Conservation (phyloP, 495 filamentous ascomycete species). For the Penicillium crystallinum region DNA sequence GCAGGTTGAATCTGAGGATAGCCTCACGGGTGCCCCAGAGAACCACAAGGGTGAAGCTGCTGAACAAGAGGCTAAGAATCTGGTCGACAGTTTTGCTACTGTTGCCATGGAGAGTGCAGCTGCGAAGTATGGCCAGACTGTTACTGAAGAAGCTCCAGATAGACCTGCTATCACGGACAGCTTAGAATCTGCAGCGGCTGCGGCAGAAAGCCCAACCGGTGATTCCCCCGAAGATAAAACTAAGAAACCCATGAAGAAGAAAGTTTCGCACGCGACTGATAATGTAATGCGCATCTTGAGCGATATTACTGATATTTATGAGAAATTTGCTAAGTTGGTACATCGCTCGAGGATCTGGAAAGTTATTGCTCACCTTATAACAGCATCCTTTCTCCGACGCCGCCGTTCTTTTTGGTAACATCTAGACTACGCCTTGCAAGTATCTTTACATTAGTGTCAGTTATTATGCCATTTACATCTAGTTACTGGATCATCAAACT, state of each 20-base stretch:
- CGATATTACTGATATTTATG: conserved; percentile 73
- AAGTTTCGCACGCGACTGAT: conserved; percentile 70
- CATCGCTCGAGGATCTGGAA: not conserved
- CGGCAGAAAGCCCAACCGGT: conserved; percentile 55
- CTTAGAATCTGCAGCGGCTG: conserved; percentile 47
- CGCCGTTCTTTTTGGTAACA: conserved; percentile 64
- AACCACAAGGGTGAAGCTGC: conserved; percentile 82
- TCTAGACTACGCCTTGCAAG: conserved; percentile 59
- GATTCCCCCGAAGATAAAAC: conserved; percentile 68
- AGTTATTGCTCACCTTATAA: conserved; percentile 3
- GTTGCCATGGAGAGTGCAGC: conserved; percentile 72
- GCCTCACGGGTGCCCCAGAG: conserved; percentile 75
- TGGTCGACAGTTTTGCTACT: conserved; percentile 69
- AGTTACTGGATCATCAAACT: conserved; percentile 73
- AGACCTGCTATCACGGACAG: conserved; percentile 55
- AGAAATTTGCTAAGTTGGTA: conserved; percentile 70
- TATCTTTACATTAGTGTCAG: conserved; percentile 53
- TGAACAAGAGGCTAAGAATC: conserved; percentile 77
- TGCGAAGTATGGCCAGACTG: conserved; percentile 60
- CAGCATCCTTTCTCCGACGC: conserved; percentile 69
- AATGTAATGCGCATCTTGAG: conserved; percentile 72
- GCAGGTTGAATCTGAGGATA: conserved; percentile 70
- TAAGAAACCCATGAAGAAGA: conserved; percentile 74
- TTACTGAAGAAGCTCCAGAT: conserved; percentile 38
- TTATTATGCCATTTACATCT: conserved; percentile 56